phyloP scores from a whole-genome alignment of 2,329 filamentous ascomycete genomes.

The Dactylonectria estremocensis region DNA sequence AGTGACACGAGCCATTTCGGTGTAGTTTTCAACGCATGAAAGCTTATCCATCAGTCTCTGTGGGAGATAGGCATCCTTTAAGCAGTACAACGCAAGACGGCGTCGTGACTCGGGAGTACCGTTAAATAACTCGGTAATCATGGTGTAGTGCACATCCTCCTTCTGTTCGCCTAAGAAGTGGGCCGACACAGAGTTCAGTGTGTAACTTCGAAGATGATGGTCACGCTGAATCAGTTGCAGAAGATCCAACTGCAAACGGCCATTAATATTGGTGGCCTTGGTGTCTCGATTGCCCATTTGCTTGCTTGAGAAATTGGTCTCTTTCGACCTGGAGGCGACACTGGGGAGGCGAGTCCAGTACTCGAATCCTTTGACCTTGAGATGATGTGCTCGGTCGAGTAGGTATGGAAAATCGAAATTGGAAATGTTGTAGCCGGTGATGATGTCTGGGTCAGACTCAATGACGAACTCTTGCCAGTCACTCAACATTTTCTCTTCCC shows the following conservation, averaged over 20 bases:
- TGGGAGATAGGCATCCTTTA: slow-evolving; percentile 97
- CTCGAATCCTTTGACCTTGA: slow-evolving; percentile 86
- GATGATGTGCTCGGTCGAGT: slow-evolving; percentile 86
- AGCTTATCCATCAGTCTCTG: slow-evolving; percentile 97
- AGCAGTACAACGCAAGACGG: slow-evolving; percentile 92
- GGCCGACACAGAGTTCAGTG: slow-evolving; percentile 94
- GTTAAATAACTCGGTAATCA: slow-evolving; percentile 99
- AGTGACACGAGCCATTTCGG: slow-evolving; percentile 99
- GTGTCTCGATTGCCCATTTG: slow-evolving; percentile 98
- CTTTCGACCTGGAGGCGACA: slow-evolving; percentile 79
- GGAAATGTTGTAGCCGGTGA: slow-evolving; percentile 98
- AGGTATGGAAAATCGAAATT: slow-evolving; percentile 99
- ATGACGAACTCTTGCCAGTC: slow-evolving; percentile 93
- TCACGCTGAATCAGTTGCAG: slow-evolving; percentile 96
- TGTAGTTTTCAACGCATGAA: slow-evolving; percentile 98
- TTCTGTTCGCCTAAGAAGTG: slow-evolving; percentile 98
- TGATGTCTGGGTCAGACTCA: slow-evolving; percentile 94
- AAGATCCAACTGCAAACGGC: slow-evolving; percentile 91
- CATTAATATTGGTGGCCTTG: slow-evolving; percentile 94
- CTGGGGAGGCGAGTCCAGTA: slow-evolving; percentile 88
- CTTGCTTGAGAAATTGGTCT: slow-evolving; percentile 94
- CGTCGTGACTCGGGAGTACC: slow-evolving; percentile 93
- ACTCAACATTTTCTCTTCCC: slow-evolving; percentile 91
- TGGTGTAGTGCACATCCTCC: slow-evolving; percentile 98
- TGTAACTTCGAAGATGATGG: slow-evolving; percentile 96